Evolutionary conservation across 495 filamentous ascomycete species (phyloP), one percentile per base, ranked within the genome.

Genomic region (Trichoderma gamsii): DNA sequence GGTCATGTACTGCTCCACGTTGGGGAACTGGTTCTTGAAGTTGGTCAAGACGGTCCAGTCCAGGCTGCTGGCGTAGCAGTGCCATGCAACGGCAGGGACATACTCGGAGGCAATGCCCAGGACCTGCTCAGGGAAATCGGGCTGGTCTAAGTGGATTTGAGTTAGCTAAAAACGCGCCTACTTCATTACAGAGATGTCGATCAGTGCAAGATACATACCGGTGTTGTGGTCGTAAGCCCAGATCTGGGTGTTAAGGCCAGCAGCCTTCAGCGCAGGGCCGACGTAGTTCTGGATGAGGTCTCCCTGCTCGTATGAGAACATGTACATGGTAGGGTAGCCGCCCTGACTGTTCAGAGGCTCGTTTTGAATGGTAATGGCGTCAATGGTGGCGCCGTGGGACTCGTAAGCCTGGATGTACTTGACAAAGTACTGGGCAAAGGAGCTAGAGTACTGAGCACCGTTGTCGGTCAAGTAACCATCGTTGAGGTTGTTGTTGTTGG

Each of bases 201-300:
- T 49, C 9, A 29, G 15, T 27, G 4, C 6, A 49, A 16, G 7
- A 13, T 29, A 70, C 70, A 67, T 74, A 81, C 79, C 80, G 12
- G 84, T 87, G 70, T 87, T 87, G 71, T 86, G 83, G 68, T 86
- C 84, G 63, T 85, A 84, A 1, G 83, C 83, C 83, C 84, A 85
- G 52, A 84, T 76, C 7, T 77, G 69, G 1, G 82, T 84, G 66
- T 72, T 61, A 46, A 84, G 68, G 7, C 77, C 76, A 12, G 81
- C 83, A 29, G 69, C 69, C 13, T 71, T 69, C 7, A 86, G 68
- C 13, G 82, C 80, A 21, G 83, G 83, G 0, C 82, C 83, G 63
- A 86, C 70, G 64, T 80, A 79, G 51, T 84, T 75, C 65, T 82
- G 77, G 38, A 83, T 83, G 21, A 86, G 68, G 41, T 77, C 73